phyloP scores from a whole-genome alignment of 1,284 basidiomycete species.

The Ganoderma meredithae region DNA sequence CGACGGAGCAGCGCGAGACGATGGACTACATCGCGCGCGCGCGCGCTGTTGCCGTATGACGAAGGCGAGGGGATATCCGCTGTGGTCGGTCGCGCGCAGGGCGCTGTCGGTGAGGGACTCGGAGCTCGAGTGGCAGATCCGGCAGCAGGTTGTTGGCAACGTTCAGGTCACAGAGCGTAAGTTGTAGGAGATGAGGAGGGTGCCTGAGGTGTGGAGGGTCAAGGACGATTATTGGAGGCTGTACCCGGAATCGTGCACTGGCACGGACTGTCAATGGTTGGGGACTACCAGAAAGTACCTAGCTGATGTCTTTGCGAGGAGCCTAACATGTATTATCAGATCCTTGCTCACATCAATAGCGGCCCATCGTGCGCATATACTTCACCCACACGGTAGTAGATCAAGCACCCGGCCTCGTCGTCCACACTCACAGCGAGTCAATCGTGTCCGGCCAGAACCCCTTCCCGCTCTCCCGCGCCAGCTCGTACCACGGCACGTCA shows the following conservation, averaged over 20 bases:
- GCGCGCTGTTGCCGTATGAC: neutral
- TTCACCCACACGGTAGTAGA: neutral
- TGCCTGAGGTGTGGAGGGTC: neutral
- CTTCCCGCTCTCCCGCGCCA: slow-evolving; percentile 46
- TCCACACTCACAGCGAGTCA: slow-evolving; percentile 16
- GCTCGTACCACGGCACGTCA: slow-evolving; percentile 58
- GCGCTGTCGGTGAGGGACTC: neutral
- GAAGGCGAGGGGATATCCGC: neutral
- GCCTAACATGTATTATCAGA: neutral
- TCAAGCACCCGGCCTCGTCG: neutral
- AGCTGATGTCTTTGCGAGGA: neutral
- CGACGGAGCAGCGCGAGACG: neutral
- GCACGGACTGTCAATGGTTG: neutral
- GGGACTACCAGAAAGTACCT: neutral
- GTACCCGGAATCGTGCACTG: neutral
- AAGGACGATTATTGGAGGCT: neutral
- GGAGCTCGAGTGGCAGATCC: neutral
- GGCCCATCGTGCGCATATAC: neutral
- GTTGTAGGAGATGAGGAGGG: neutral
- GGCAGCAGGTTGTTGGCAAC: neutral
- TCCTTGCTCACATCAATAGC: neutral
- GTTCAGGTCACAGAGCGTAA: neutral
- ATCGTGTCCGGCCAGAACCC: slow-evolving; percentile 51
- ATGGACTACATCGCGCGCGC: neutral
- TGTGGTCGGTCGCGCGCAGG: neutral